phyloP scores from a whole-genome alignment of 768 basidiomycete species.

The Amanita fuliginea region DNA sequence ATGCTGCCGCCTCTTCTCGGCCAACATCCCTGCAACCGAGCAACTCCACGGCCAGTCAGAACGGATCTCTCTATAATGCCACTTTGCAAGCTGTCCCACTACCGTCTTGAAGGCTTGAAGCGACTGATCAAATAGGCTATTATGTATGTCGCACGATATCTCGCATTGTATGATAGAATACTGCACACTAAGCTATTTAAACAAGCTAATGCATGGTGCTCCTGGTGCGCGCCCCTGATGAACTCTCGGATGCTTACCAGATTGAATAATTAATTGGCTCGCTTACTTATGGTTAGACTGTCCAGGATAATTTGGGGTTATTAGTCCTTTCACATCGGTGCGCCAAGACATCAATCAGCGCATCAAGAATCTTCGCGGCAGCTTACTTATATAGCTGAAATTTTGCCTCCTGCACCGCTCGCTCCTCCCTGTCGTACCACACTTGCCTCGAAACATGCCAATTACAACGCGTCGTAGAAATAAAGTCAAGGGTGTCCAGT shows the following conservation, averaged over 20 bases:
- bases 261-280: background rate
- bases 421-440: constrained; percentile 1
- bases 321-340: background rate
- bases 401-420: background rate
- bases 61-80: constrained; percentile 26
- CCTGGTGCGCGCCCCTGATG: too few species aligned
- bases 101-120: background rate
- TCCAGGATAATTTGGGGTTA: background rate
- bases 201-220: background rate
- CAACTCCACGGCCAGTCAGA: constrained; percentile 22
- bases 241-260: background rate
- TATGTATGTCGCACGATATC: constrained; percentile 3
- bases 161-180: background rate
- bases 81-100: constrained; percentile 21
- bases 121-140: background rate
- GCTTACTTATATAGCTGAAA: constrained; percentile 3
- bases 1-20: background rate
- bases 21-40: constrained; percentile 4
- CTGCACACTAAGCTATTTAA: background rate
- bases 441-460: constrained; percentile 24
- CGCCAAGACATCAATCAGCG: background rate
- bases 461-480: constrained; percentile 45
- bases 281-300: background rate
- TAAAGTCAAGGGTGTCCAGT: constrained; percentile 85
- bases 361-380: constrained; percentile 1